Percentiles rank a stretch among this genome's conserved stretches.
Conservation (phyloP, 768 basidiomycete genomes). For the Serendipita vermifera region DNA sequence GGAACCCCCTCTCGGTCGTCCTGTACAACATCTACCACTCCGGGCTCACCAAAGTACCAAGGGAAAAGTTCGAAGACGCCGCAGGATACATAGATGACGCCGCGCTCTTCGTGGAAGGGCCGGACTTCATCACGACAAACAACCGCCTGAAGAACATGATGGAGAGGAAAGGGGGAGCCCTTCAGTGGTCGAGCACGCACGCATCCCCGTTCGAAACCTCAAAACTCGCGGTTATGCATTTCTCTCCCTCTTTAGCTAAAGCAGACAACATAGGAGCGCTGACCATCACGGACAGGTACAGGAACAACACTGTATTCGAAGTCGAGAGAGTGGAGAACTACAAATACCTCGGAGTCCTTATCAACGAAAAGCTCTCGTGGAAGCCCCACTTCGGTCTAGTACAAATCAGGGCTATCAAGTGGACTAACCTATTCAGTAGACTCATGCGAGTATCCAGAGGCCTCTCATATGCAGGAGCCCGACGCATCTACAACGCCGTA, state of each 20-base stretch:
- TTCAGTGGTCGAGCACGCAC: not conserved
- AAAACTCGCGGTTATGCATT: conserved; percentile 9
- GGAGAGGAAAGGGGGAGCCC: not conserved
- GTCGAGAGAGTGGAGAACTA: not conserved
- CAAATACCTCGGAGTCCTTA: conserved; percentile 23
- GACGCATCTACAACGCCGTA: conserved; percentile 12
- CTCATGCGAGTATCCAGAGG: conserved; percentile 10
- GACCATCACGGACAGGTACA: not conserved
- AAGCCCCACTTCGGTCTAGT: conserved; percentile 15
- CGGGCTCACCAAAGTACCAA: conserved; percentile 7
- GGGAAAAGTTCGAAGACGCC: not conserved
- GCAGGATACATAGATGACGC: conserved; percentile 13
- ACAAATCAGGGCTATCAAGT: conserved; percentile 2
- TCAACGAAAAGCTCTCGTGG: conserved; percentile 23
- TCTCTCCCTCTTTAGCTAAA: not conserved
- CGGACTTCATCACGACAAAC: not conserved
- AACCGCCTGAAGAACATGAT: not conserved
- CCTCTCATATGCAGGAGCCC: not conserved
- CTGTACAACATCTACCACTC: conserved; percentile 18
- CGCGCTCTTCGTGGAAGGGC: not conserved
- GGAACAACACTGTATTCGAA: not conserved
- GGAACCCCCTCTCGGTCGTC: conserved; percentile 14
- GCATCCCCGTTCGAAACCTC: conserved; percentile 2
- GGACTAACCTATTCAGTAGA: not conserved
- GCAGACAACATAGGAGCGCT: not conserved